Evolutionary conservation across 148 eudicot genomes (phyloP).

Genomic region (Vaccinium macrocarpon): DNA sequence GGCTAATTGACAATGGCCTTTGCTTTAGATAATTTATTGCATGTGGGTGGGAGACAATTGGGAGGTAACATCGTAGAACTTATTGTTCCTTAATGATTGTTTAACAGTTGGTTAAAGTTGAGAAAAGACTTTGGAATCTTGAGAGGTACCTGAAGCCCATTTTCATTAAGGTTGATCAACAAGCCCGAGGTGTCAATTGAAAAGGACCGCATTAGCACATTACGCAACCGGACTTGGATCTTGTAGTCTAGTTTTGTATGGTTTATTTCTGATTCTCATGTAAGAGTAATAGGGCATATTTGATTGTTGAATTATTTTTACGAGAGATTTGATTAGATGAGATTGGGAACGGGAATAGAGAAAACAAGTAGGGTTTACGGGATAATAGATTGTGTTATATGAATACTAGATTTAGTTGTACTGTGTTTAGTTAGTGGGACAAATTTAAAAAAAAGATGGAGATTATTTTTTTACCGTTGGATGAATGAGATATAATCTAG

Average conservation of each 20-base stretch:
- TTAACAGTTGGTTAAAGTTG: constrained; percentile 16
- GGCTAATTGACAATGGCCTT: background rate
- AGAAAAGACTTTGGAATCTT: background rate
- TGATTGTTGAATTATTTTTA: too few species aligned
- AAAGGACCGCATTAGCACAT: background rate
- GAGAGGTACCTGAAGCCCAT: background rate
- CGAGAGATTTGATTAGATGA: too few species aligned
- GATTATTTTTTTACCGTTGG: too few species aligned
- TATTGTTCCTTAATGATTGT: constrained; percentile 1
- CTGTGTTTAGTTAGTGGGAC: too few species aligned
- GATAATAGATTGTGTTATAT: too few species aligned
- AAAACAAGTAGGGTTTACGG: too few species aligned
- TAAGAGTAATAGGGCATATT: background rate
- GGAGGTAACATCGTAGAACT: constrained; percentile 16
- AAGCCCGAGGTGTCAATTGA: background rate
- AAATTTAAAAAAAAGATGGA: too few species aligned
- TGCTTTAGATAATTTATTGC: background rate
- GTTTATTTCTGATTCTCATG: background rate
- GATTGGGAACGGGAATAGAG: too few species aligned
- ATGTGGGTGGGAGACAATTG: constrained; percentile 18
- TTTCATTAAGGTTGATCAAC: background rate
- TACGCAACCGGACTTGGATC: background rate
- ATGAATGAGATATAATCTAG: too few species aligned
- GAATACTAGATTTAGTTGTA: too few species aligned
- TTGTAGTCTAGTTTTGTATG: background rate